Conservation (phyloP, 1,284 basidiomycete genomes). For the Moniliella sp. region DNA sequence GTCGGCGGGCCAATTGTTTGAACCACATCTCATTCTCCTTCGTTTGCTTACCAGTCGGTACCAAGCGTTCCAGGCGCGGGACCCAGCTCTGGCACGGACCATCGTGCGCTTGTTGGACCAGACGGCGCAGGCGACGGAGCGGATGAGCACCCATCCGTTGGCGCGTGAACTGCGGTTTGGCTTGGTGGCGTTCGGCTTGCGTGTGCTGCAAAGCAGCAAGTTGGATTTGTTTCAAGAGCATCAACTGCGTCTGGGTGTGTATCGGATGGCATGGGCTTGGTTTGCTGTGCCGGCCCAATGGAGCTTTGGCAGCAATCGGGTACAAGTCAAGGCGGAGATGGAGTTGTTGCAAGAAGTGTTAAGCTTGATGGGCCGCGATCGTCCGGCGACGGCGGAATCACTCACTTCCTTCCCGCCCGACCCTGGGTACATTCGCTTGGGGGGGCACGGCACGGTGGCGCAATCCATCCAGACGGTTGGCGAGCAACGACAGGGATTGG, state of each 20-base stretch:
- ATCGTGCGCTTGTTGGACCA: conserved; percentile 64
- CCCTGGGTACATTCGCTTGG: conserved; percentile 7
- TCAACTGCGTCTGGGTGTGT: conserved; percentile 53
- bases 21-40: conserved; percentile 62
- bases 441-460: conserved; percentile 10
- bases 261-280: conserved; percentile 65
- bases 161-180: conserved; percentile 76
- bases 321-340: conserved; percentile 70
- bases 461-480: conserved; percentile 8
- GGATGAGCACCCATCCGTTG: conserved; percentile 64
- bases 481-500: conserved; percentile 36
- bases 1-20: conserved; percentile 47
- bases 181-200: conserved; percentile 76
- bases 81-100: conserved; percentile 61
- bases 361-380: conserved; percentile 52
- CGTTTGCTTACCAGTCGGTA: conserved; percentile 76
- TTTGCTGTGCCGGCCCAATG: conserved; percentile 47
- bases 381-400: conserved; percentile 39
- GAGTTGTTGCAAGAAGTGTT: conserved; percentile 66
- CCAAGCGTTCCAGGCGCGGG: conserved; percentile 73
- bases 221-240: conserved; percentile 67
- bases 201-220: conserved; percentile 64
- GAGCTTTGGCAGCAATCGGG: conserved; percentile 75
- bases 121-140: conserved; percentile 9
- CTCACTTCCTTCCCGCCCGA: conserved; percentile 14